Conservation (phyloP, 805 yeast species). For the Suhomyces canberraensis region DNA sequence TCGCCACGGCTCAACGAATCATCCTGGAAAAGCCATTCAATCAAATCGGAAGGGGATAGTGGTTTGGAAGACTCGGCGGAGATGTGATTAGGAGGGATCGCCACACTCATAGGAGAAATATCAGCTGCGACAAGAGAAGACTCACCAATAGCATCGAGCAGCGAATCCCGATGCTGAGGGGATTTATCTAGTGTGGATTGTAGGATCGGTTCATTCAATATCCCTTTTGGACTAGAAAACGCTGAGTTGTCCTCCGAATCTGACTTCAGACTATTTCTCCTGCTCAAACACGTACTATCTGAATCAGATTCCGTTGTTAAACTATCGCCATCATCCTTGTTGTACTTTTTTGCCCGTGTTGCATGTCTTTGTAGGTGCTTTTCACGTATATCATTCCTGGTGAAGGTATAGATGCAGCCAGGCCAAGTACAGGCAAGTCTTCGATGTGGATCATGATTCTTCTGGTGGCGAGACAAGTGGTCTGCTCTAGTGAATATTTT, state of each 20-base stretch:
- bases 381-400: constrained; percentile 9
- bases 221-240: no score
- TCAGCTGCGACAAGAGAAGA: background rate
- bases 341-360: background rate
- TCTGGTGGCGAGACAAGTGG: constrained; percentile 9
- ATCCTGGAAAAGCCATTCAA: constrained; percentile 29
- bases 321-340: background rate
- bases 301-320: background rate
- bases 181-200: no score
- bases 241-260: background rate
- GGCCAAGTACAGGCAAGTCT: constrained; percentile 8
- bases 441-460: constrained; percentile 9
- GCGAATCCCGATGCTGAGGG: no score
- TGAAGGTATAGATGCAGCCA: constrained; percentile 3
- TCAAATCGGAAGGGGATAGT: constrained; percentile 27
- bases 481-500: constrained; percentile 8
- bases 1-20: constrained; percentile 9
- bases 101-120: background rate
- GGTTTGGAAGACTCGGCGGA: constrained; percentile 2
- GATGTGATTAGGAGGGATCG: background rate
- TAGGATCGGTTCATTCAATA: no score
- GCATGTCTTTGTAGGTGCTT: constrained; percentile 7
- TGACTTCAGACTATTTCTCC: background rate
- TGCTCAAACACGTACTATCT: background rate
- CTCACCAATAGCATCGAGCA: background rate